A percentile compares a stretch with the other conserved stretches of the same genome.
phyloP scores from a whole-genome alignment of 176 grass and related monocot species.

The Saccharum officinarum region DNA sequence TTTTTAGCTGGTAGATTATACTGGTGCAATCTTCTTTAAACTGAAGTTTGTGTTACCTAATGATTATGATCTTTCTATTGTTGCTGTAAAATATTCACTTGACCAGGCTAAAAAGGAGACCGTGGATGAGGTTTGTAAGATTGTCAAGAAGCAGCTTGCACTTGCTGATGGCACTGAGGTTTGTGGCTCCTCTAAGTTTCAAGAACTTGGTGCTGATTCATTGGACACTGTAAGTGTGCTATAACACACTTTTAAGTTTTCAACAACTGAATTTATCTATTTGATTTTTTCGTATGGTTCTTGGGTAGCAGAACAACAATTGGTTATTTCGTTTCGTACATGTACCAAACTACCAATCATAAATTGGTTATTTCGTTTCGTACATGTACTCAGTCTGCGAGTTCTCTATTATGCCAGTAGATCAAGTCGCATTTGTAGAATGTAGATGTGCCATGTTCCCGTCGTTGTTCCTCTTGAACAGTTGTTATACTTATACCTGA shows the following conservation, averaged over 20 bases:
- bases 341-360: background rate
- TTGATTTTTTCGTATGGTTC: background rate
- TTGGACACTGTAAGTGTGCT: constrained; percentile 61
- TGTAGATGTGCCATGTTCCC: background rate
- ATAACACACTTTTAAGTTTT: background rate
- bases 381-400: background rate
- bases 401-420: background rate
- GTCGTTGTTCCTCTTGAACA: background rate
- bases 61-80: constrained; percentile 3
- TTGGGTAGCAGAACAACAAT: background rate
- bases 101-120: constrained; percentile 68
- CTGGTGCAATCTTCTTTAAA: no score
- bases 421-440: background rate
- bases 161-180: constrained; percentile 38
- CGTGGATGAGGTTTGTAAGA: constrained; percentile 50
- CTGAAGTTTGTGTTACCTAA: background rate
- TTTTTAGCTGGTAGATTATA: background rate
- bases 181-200: constrained; percentile 50
- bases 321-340: background rate
- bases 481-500: background rate
- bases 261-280: background rate
- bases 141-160: constrained; percentile 64
- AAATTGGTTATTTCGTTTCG: no score
- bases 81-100: constrained; percentile 25
- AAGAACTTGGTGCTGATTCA: constrained; percentile 70